Percentiles rank a stretch among this genome's conserved stretches.
These are phyloP conservation scores for Trypanosoma caninum DNA, from an alignment of 208 protist genomes.

Conservation along the genomic window DNA sequence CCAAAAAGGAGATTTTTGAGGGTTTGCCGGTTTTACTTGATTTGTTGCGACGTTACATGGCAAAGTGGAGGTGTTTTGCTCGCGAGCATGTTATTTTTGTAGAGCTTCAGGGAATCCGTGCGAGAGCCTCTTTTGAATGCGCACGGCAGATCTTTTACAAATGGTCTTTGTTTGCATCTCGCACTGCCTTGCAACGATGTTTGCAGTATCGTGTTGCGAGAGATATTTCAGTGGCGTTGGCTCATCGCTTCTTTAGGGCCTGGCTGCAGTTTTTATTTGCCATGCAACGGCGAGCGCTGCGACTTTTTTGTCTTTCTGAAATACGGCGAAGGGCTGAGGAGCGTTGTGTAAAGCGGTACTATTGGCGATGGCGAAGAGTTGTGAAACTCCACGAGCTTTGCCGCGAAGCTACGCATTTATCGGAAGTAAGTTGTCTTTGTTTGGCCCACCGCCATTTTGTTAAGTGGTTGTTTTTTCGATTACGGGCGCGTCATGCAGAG, in stretches of 20 bases:
- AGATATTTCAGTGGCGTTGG: not conserved
- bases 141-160: conserved; percentile 1
- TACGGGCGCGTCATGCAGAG: not conserved
- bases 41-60: not conserved
- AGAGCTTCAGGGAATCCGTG: not conserved
- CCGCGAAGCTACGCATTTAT: not conserved
- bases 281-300: not conserved
- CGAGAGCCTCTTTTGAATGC: not conserved
- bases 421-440: not conserved
- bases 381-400: not conserved
- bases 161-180: conserved; percentile 16
- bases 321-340: conserved; percentile 6
- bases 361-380: not conserved
- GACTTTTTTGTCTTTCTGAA: not conserved
- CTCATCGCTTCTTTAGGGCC: not conserved
- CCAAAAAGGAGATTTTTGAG: too few relatives aligned
- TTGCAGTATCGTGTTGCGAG: not conserved
- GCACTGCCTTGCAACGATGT: not conserved
- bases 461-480: conserved; percentile 2
- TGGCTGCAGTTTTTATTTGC: not conserved
- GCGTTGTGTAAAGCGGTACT: not conserved
- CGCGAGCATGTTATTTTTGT: not conserved
- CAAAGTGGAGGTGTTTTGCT: conserved; percentile 6
- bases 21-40: not conserved
- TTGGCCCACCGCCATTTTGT: conserved; percentile 3